These are phyloP conservation scores for Kazachstania kunashirensis DNA, from an alignment of 805 yeast species.

Conservation along the genomic window DNA sequence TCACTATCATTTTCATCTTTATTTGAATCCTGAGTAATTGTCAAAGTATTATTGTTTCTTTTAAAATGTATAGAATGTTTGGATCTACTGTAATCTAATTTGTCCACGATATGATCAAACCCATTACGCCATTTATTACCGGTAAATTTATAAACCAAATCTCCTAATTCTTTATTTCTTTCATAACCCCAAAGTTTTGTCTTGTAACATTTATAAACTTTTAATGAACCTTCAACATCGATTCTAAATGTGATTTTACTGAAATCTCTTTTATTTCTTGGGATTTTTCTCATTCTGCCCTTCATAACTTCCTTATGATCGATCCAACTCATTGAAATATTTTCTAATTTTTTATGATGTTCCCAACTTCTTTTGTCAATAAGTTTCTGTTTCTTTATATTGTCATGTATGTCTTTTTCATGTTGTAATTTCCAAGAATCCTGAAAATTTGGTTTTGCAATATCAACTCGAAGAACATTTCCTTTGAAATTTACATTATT, in stretches of 20 bases:
- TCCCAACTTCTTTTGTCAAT: conserved; percentile 33
- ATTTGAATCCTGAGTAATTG: conserved; percentile 1
- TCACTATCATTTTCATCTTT: conserved; percentile 18
- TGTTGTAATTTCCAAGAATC: conserved; percentile 39
- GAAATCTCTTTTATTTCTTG: conserved; percentile 35
- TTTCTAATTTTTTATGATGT: conserved; percentile 30
- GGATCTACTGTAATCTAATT: conserved; percentile 30
- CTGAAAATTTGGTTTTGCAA: conserved; percentile 50
- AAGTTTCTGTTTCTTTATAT: conserved; percentile 25
- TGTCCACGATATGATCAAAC: conserved; percentile 68
- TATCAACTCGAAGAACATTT: conserved; percentile 46
- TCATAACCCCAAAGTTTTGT: conserved; percentile 88
- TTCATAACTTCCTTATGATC: conserved; percentile 37
- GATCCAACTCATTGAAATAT: conserved; percentile 30
- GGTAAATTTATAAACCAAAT: conserved; percentile 51
- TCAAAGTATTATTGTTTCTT: neutral
- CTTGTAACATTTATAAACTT: conserved; percentile 51
- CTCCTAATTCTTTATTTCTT: conserved; percentile 50
- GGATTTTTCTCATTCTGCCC: conserved; percentile 55
- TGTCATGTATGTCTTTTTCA: conserved; percentile 32
- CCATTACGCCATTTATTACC: conserved; percentile 75
- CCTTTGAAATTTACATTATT: conserved; percentile 75
- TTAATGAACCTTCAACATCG: conserved; percentile 45
- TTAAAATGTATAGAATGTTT: conserved; percentile 8
- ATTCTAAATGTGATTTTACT: conserved; percentile 55